Evolutionary conservation across 805 yeast genomes (phyloP).

Genomic region (Myxozyma udenii): DNA sequence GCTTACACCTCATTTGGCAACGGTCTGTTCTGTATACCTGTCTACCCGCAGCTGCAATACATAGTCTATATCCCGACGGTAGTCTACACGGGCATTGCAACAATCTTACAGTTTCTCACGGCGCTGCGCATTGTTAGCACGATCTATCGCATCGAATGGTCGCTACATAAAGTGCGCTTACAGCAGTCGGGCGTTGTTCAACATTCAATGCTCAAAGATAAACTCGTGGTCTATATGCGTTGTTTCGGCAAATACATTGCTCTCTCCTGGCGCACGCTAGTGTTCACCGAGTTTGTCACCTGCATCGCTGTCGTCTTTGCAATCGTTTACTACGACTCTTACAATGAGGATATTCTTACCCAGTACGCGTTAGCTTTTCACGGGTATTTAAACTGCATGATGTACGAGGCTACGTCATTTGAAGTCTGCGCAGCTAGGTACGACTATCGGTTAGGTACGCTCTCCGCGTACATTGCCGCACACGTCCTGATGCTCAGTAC

Average conservation of each 20-base stretch:
- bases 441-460: slow-evolving; percentile 3
- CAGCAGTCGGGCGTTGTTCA: background rate
- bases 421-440: background rate
- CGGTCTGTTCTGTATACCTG: slow-evolving; percentile 19
- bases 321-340: slow-evolving; percentile 1
- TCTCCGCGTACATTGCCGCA: slow-evolving; percentile 3
- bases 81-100: slow-evolving; percentile 14
- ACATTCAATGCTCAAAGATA: background rate
- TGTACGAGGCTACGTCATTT: background rate
- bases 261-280: slow-evolving; percentile 9
- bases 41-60: slow-evolving; percentile 10
- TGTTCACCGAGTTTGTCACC: slow-evolving; percentile 10
- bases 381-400: slow-evolving; percentile 6
- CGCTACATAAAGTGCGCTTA: slow-evolving; percentile 5
- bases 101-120: slow-evolving; percentile 14
- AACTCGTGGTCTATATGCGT: background rate
- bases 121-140: slow-evolving; percentile 11
- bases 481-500: slow-evolving; percentile 9
- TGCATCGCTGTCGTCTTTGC: slow-evolving; percentile 10
- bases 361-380: background rate
- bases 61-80: slow-evolving; percentile 16
- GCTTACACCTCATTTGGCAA: slow-evolving; percentile 8
- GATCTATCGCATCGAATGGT: slow-evolving; percentile 9
- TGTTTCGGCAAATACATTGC: background rate
- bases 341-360: background rate